A percentile compares a stretch with the other conserved stretches of the same genome.
phyloP scores from a whole-genome alignment of 495 filamentous ascomycete genomes.

The Hapsidospora chrysogenum region DNA sequence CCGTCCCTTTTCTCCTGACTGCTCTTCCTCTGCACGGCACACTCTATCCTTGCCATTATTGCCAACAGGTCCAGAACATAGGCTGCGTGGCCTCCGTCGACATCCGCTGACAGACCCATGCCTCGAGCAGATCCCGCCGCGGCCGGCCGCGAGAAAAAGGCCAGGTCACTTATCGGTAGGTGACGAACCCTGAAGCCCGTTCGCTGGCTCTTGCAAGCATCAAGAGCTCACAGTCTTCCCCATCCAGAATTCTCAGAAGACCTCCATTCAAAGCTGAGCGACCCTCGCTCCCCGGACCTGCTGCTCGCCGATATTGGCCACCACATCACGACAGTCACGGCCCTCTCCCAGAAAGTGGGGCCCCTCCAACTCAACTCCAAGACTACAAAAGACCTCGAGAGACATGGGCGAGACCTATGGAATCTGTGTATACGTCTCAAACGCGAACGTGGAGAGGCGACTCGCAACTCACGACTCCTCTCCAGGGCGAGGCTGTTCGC shows the following conservation, averaged over 20 bases:
- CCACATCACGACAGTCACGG: slow-evolving; percentile 4
- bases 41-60: too few relatives aligned
- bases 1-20: too few relatives aligned
- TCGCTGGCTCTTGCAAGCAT: too few relatives aligned
- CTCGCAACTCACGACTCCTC: slow-evolving; percentile 10
- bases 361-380: too few relatives aligned
- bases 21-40: too few relatives aligned
- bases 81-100: too few relatives aligned
- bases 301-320: slow-evolving; percentile 1
- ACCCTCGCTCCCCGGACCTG: neutral
- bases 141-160: neutral
- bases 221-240: neutral
- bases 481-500: slow-evolving; percentile 43
- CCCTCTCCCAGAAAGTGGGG: neutral
- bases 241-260: neutral
- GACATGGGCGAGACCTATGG: slow-evolving; percentile 41
- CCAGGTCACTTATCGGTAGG: neutral
- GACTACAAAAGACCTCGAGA: slow-evolving; percentile 31
- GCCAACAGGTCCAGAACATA: too few relatives aligned
- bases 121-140: neutral
- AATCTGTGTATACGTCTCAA: slow-evolving; percentile 43
- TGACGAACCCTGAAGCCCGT: neutral
- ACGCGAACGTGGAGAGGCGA: slow-evolving; percentile 9
- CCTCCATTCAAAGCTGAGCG: neutral
- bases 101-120: too few relatives aligned